These are phyloP conservation scores for Gonapodya sp. DNA, from an alignment of 192 early-diverging fungal species.

Conservation along the genomic window DNA sequence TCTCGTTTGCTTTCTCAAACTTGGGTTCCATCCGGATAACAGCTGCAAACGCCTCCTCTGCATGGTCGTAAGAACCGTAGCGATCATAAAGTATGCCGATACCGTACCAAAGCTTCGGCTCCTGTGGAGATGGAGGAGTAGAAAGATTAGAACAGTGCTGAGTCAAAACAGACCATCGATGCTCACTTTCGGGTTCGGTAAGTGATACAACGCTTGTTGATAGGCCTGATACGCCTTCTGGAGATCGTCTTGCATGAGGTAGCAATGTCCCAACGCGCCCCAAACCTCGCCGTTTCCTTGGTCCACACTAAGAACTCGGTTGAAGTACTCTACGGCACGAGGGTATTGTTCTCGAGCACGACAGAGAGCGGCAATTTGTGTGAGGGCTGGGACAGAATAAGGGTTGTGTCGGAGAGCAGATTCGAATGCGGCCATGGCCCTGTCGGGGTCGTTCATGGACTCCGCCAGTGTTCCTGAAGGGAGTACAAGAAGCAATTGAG, in stretches of 20 bases:
- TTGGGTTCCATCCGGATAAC: constrained; percentile 91
- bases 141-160: not conserved
- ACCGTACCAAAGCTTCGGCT: constrained; percentile 98
- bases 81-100: constrained; percentile 96
- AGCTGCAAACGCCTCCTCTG: constrained; percentile 89
- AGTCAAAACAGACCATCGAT: constrained; percentile 10
- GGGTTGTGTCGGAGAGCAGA: constrained; percentile 85
- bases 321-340: constrained; percentile 86
- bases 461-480: constrained; percentile 54
- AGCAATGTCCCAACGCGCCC: constrained; percentile 92
- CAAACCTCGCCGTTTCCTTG: constrained; percentile 84
- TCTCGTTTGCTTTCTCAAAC: constrained; percentile 96
- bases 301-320: constrained; percentile 74
- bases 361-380: constrained; percentile 73
- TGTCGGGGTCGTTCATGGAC: constrained; percentile 66
- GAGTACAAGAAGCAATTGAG: constrained; percentile 20
- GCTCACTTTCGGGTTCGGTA: constrained; percentile 83
- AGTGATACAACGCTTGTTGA: constrained; percentile 87
- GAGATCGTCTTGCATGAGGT: constrained; percentile 90
- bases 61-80: constrained; percentile 92
- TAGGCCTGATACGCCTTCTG: constrained; percentile 92
- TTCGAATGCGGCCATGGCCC: constrained; percentile 79
- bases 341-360: constrained; percentile 72
- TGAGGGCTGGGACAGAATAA: constrained; percentile 73
- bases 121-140: constrained; percentile 34